Base-by-base conservation (phyloP, 2,329 filamentous ascomycete species). In the Chlorencoelia australis region DNA sequence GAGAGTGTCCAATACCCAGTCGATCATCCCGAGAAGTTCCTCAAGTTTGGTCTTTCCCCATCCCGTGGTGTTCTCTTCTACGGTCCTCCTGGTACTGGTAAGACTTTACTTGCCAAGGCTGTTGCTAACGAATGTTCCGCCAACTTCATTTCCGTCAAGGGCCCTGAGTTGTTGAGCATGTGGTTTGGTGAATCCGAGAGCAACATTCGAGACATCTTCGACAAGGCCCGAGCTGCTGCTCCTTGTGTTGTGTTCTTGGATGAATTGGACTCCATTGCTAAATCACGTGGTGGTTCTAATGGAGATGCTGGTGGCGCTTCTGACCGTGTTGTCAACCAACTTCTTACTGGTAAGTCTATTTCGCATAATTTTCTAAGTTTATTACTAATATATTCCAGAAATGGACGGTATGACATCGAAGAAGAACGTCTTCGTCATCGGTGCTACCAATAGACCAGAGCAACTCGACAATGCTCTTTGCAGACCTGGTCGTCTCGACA, bases 131-230 rank as follows among this genome's bases (percentile, higher is more conserved):
- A 98, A 71, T 96, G 88, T 59, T 83, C 91, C 44, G 91, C 91
- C 73, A 98, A 98, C 72, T 98, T 98, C 69, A 96, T 98, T 60
- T 98, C 91, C 26, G 82, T 98, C 65, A 98, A 98, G 78, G 91
- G 91, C 44, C 93, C 91, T 40, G 91, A 98, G 64, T 73, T 98
- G 56, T 77, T 98, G 54, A 95, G 87, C 63, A 98, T 98, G 91
- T 98, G 91, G 91, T 98, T 98, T 59, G 91, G 91, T 79, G 91
- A 98, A 69, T 98, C 91, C 37, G 93, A 98, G 69, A 94, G 86
- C 77, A 98, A 98, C 68, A 96, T 98, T 49, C 85, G 91, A 60
- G 91, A 98, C 62, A 98, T 98, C 56, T 98, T 98, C 64, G 91
- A 98, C 77, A 98, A 96, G 78, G 91, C 91, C 48, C 86, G 91